Conservation (phyloP, 257 asterid species). For the Jacaranda copaia region DNA sequence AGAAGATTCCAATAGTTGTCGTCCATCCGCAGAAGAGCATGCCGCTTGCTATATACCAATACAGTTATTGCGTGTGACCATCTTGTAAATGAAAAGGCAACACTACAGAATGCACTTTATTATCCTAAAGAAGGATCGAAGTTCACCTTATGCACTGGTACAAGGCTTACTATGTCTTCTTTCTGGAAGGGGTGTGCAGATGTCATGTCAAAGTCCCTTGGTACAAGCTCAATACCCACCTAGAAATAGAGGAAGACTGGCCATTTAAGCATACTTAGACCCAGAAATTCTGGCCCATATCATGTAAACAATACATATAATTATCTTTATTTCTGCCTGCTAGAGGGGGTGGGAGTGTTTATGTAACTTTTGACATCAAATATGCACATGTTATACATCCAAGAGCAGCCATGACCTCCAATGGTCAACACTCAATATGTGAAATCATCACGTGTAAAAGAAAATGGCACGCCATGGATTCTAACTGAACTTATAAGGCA, state of each 20-base stretch:
- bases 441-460: constrained; percentile 7
- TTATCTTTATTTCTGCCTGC: no score
- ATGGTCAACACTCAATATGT: background rate
- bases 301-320: background rate
- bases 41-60: constrained; percentile 84
- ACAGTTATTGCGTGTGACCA: constrained; percentile 19
- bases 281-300: background rate
- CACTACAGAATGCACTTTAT: constrained; percentile 24
- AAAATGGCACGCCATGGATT: constrained; percentile 8
- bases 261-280: constrained; percentile 20
- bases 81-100: constrained; percentile 27
- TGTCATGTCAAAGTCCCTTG: constrained; percentile 85
- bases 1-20: constrained; percentile 93
- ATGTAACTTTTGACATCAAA: background rate
- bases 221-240: constrained; percentile 95
- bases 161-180: constrained; percentile 83
- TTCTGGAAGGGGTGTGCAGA: constrained; percentile 74
- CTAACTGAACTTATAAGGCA: no score
- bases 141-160: constrained; percentile 91
- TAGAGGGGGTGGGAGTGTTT: no score
- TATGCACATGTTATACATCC: no score
- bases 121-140: constrained; percentile 17
- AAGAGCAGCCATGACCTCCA: no score
- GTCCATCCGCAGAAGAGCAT: constrained; percentile 95
- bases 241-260: constrained; percentile 42